phyloP scores from a whole-genome alignment of 371 early-diverging fungal genomes.

The Mucor mucedo region DNA sequence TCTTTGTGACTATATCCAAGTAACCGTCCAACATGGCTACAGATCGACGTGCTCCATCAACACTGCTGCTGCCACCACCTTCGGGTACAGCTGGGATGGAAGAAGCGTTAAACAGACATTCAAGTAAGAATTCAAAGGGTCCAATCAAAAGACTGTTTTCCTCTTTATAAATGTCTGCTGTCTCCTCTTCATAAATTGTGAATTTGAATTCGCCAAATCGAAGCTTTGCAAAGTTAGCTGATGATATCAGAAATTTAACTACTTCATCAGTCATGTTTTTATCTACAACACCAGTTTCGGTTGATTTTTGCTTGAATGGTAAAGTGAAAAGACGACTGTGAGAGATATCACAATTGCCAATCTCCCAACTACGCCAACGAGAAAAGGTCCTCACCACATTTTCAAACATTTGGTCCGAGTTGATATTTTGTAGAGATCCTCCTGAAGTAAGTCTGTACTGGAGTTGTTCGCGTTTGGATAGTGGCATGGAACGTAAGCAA shows the following conservation, averaged over 20 bases:
- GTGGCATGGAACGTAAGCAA: constrained; percentile 58
- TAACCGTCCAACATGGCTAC: constrained; percentile 45
- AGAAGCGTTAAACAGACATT: constrained; percentile 41
- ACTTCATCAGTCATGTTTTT: constrained; percentile 29
- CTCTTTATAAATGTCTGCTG: constrained; percentile 33
- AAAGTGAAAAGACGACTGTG: constrained; percentile 59
- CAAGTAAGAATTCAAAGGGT: constrained; percentile 36
- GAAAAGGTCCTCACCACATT: constrained; percentile 57
- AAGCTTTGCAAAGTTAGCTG: constrained; percentile 45
- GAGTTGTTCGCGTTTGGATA: constrained; percentile 40
- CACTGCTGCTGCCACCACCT: constrained; percentile 5
- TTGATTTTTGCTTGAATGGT: constrained; percentile 44
- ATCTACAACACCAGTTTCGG: not conserved
- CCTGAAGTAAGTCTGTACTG: constrained; percentile 55
- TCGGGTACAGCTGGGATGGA: constrained; percentile 18
- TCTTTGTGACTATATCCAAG: constrained; percentile 54
- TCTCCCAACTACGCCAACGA: constrained; percentile 76
- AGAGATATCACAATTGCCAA: constrained; percentile 47
- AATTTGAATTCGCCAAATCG: constrained; percentile 39
- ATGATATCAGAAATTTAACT: constrained; percentile 40
- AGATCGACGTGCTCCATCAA: constrained; percentile 26
- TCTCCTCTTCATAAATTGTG: constrained; percentile 54
- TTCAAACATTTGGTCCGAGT: constrained; percentile 56
- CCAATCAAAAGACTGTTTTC: constrained; percentile 46
- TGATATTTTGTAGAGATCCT: constrained; percentile 36